Evolutionary conservation across 2,329 filamentous ascomycete genomes (phyloP).

Genomic region (Fusarium floridanum): DNA sequence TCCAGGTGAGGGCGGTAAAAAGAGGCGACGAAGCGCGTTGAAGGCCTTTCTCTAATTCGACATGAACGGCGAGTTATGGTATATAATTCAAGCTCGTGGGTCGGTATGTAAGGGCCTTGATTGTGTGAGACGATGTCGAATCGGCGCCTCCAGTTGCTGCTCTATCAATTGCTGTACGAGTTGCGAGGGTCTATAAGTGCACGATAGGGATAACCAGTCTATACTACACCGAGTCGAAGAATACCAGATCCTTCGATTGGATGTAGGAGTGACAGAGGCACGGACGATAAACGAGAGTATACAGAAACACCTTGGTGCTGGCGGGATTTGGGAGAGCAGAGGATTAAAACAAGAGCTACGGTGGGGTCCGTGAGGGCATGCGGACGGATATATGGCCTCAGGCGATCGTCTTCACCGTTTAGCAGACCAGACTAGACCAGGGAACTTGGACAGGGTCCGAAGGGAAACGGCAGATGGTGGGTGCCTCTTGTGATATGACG

Average conservation of each 20-base stretch:
- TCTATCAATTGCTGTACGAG: conserved; percentile 13
- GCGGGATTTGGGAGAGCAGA: conserved; percentile 30
- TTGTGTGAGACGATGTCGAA: conserved; percentile 1
- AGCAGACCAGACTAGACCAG: conserved; percentile 25
- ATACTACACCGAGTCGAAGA: conserved; percentile 30
- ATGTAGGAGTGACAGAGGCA: conserved; percentile 13
- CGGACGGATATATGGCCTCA: conserved; percentile 45
- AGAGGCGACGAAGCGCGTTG: conserved; percentile 46
- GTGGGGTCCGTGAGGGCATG: conserved; percentile 42
- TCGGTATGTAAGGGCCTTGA: conserved; percentile 8
- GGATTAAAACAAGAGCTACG: conserved; percentile 43
- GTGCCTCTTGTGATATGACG: conserved; percentile 41
- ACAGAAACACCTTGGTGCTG: conserved; percentile 14
- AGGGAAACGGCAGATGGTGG: conserved; percentile 34
- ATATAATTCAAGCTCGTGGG: conserved; percentile 15
- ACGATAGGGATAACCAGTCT: conserved; percentile 13
- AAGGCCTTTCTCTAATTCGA: conserved; percentile 38
- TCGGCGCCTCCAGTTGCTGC: conserved; percentile 14
- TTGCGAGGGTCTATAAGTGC: conserved; percentile 11
- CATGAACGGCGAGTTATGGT: conserved; percentile 38
- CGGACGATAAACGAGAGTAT: conserved; percentile 36
- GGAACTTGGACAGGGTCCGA: conserved; percentile 37
- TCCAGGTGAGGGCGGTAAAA: conserved; percentile 27
- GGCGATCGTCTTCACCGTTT: conserved; percentile 38
- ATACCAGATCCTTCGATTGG: conserved; percentile 43